Conservation (phyloP, 2,329 filamentous ascomycete genomes). For the Claviceps paspali region DNA sequence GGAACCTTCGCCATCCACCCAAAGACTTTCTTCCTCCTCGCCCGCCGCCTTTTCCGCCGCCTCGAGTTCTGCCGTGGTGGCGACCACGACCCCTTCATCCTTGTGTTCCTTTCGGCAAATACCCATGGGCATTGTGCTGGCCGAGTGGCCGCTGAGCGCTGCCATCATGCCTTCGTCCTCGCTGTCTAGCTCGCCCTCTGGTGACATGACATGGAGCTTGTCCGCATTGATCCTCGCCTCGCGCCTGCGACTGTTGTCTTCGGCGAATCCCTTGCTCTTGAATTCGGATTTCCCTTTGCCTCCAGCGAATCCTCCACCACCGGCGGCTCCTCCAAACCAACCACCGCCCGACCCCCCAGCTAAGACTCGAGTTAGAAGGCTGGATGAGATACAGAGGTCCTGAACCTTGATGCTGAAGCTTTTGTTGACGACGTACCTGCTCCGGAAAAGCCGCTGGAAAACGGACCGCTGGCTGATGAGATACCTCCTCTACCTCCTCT, state of each 20-base stretch:
- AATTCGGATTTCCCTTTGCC: slow-evolving; percentile 16
- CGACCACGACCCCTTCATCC: slow-evolving; percentile 36
- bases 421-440: slow-evolving; percentile 6
- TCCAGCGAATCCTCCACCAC: slow-evolving; percentile 12
- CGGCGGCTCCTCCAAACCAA: slow-evolving; percentile 17
- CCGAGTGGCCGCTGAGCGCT: slow-evolving; percentile 16
- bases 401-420: too few relatives aligned
- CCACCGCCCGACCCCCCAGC: slow-evolving; percentile 12
- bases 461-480: slow-evolving; percentile 24
- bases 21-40: slow-evolving; percentile 31
- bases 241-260: slow-evolving; percentile 16
- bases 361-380: slow-evolving; percentile 1
- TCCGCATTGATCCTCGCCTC: slow-evolving; percentile 42
- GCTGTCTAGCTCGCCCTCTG: slow-evolving; percentile 29
- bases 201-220: slow-evolving; percentile 30
- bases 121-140: slow-evolving; percentile 35
- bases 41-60: slow-evolving; percentile 32
- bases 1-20: slow-evolving; percentile 22
- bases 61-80: slow-evolving; percentile 42
- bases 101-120: slow-evolving; percentile 40
- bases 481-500: slow-evolving; percentile 22
- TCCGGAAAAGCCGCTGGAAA: slow-evolving; percentile 18
- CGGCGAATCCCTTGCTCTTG: slow-evolving; percentile 22
- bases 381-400: background rate
- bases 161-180: slow-evolving; percentile 27